Percentiles rank a stretch among this genome's conserved stretches.
Conservation (phyloP, 2,329 filamentous ascomycete genomes). For the Aspergillus sclerotialis region DNA sequence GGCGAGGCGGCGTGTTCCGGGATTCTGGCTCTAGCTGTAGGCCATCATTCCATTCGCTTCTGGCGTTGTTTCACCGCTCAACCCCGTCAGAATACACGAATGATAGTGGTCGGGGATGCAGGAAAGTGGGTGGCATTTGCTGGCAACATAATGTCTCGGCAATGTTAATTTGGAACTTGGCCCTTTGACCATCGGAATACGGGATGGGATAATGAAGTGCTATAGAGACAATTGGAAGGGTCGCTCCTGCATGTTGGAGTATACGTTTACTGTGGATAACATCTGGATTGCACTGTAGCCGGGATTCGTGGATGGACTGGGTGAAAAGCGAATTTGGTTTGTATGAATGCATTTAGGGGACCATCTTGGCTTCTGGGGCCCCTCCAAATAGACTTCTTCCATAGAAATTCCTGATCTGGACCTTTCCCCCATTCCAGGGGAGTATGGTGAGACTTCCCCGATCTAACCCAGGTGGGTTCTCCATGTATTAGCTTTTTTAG, state of each 20-base stretch:
- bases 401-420: background rate
- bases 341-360: no score
- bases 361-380: no score
- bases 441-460: background rate
- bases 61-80: conserved; percentile 19
- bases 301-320: no score
- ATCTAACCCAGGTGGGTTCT: no score
- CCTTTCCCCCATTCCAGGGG: background rate
- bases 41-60: conserved; percentile 10
- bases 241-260: no score
- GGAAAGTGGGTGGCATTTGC: background rate
- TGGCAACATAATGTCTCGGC: background rate
- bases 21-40: conserved; percentile 15
- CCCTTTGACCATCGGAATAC: background rate
- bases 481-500: no score
- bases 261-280: no score
- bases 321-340: no score
- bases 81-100: conserved; percentile 11
- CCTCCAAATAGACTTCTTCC: background rate
- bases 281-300: no score
- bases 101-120: conserved; percentile 13
- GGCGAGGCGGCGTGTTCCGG: conserved; percentile 16
- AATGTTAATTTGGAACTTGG: conserved; percentile 11
- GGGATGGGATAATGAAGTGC: background rate
- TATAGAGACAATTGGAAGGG: no score